A percentile compares a stretch with the other conserved stretches of the same genome.
Conservation (phyloP, 495 filamentous ascomycete genomes). For the Poronia punctata region DNA sequence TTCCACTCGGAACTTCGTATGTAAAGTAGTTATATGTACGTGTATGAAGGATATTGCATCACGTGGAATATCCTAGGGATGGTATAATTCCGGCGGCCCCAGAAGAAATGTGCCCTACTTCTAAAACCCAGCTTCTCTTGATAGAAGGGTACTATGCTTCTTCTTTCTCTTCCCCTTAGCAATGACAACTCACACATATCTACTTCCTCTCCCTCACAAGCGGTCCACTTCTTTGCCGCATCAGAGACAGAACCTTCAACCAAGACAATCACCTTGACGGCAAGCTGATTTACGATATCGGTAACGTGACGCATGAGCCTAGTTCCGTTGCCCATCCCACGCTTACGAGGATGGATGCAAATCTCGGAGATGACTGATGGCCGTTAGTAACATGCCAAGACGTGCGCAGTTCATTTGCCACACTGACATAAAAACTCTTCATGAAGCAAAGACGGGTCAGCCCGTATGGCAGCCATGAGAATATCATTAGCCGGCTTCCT, state of each 20-base stretch:
- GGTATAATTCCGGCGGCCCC: constrained; percentile 2
- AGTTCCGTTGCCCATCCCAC: constrained; percentile 7
- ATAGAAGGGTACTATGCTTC: constrained; percentile 8
- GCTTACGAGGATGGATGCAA: constrained; percentile 7
- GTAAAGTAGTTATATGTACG: no score
- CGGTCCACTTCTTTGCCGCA: constrained; percentile 4
- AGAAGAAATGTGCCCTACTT: constrained; percentile 11
- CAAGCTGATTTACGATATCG: constrained; percentile 5
- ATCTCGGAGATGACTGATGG: constrained; percentile 8
- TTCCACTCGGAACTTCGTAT: no score
- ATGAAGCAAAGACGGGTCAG: constrained; percentile 6
- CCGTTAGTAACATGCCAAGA: background rate
- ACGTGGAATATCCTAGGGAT: constrained; percentile 9
- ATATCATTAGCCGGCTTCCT: constrained; percentile 7
- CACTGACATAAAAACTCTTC: constrained; percentile 11
- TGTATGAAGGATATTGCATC: constrained; percentile 7
- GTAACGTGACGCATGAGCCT: constrained; percentile 9
- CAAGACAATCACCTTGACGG: constrained; percentile 4
- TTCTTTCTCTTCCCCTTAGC: constrained; percentile 1
- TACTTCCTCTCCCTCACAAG: constrained; percentile 2
- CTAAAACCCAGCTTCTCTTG: constrained; percentile 7
- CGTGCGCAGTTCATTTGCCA: background rate
- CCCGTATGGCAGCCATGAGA: constrained; percentile 7
- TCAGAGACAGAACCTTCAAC: constrained; percentile 8
- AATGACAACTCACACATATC: constrained; percentile 3